These are phyloP conservation scores for Pyrus hybrid DNA, from an alignment of 331 rosid genomes.

Conservation along the genomic window DNA sequence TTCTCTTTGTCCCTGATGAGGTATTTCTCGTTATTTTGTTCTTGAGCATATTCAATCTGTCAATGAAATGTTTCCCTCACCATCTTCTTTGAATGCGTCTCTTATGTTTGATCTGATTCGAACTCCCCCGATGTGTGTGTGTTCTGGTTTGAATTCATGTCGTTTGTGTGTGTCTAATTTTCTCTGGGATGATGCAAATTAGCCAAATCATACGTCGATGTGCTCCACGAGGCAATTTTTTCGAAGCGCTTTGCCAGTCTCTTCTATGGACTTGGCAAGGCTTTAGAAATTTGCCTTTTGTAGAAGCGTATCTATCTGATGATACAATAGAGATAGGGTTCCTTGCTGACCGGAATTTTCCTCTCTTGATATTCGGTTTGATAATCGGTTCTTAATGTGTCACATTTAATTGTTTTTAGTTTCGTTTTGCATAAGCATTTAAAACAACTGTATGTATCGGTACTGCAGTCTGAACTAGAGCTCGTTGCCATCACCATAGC, in stretches of 20 bases:
- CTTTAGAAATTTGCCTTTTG: too few species aligned
- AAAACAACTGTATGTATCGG: neutral
- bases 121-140: neutral
- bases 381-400: too few species aligned
- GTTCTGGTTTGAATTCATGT: neutral
- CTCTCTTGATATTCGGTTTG: too few species aligned
- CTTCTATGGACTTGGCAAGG: slow-evolving; percentile 10
- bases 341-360: slow-evolving; percentile 47
- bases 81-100: neutral
- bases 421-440: neutral
- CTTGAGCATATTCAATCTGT: neutral
- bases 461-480: neutral
- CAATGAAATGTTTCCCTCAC: neutral
- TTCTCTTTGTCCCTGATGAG: neutral
- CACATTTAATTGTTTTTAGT: too few species aligned
- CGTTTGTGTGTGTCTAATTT: neutral
- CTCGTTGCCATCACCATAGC: neutral
- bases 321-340: slow-evolving; percentile 48
- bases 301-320: slow-evolving; percentile 47
- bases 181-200: slow-evolving; percentile 62
- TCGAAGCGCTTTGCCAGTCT: neutral
- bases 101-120: neutral
- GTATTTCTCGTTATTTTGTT: neutral
- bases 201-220: slow-evolving; percentile 68
- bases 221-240: slow-evolving; percentile 42